A percentile compares a stretch with the other conserved stretches of the same genome.
Evolutionary conservation across 306 rosid species (phyloP).

Genomic region (Nissolia schottii): DNA sequence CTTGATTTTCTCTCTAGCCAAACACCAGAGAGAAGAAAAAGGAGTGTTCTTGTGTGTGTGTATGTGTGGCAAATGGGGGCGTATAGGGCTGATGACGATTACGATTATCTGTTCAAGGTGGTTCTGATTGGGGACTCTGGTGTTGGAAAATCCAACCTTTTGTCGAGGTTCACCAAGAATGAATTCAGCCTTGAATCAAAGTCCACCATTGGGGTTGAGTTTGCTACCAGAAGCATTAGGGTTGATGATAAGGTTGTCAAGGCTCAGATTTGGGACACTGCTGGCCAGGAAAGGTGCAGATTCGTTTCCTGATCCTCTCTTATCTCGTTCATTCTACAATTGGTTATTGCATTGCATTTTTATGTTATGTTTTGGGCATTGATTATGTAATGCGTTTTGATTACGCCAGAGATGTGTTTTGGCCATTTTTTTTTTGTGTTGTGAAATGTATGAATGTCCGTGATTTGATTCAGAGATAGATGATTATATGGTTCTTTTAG

Average conservation of each 20-base stretch:
- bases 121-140: constrained; percentile 87
- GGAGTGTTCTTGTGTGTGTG: neutral
- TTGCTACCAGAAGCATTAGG: constrained; percentile 79
- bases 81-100: constrained; percentile 78
- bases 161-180: constrained; percentile 71
- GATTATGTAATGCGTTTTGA: neutral
- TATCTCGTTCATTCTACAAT: neutral
- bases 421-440: neutral
- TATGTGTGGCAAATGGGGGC: constrained; percentile 55
- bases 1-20: constrained; percentile 23
- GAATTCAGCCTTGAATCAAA: constrained; percentile 78
- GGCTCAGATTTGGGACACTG: constrained; percentile 97
- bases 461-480: neutral
- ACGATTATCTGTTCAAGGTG: constrained; percentile 78
- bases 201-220: constrained; percentile 90
- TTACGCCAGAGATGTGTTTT: neutral
- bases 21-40: constrained; percentile 16
- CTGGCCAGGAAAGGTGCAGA: constrained; percentile 82
- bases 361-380: neutral
- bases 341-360: neutral
- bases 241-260: constrained; percentile 82
- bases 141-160: constrained; percentile 82
- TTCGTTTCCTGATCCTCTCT: neutral
- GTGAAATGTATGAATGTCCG: neutral
- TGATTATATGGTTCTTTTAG: neutral